Percentiles rank a stretch among this genome's conserved stretches.
These are phyloP conservation scores for Pulveroboletus sp. DNA, from an alignment of 768 basidiomycete species.

Conservation along the genomic window DNA sequence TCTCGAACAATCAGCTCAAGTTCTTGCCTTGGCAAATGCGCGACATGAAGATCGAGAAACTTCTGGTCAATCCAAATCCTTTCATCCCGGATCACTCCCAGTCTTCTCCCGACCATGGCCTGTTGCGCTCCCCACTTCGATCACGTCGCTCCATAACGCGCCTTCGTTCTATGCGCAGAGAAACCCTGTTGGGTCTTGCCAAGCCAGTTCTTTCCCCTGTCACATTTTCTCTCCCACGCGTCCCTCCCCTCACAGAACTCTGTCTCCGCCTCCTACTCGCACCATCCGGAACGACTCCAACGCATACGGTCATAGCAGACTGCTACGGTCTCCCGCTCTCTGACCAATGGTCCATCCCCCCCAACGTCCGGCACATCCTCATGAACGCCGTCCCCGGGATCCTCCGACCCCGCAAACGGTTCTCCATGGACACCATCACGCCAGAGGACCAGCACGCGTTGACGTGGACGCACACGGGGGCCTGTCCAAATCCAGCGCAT, in stretches of 20 bases:
- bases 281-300: conserved; percentile 10
- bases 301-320: conserved; percentile 16
- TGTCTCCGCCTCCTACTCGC: conserved; percentile 36
- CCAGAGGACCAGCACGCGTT: background rate
- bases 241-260: conserved; percentile 34
- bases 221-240: conserved; percentile 15
- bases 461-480: conserved; percentile 22
- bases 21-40: conserved; percentile 65
- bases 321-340: conserved; percentile 31
- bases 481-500: conserved; percentile 42
- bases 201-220: conserved; percentile 18
- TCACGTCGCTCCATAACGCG: conserved; percentile 15
- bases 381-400: conserved; percentile 26
- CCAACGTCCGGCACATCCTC: conserved; percentile 23
- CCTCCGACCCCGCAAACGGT: conserved; percentile 22
- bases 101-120: background rate
- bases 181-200: background rate
- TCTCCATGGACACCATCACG: conserved; percentile 8
- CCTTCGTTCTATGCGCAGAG: conserved; percentile 6
- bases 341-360: conserved; percentile 24
- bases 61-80: conserved; percentile 55
- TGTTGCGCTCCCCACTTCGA: background rate
- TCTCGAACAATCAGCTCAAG: conserved; percentile 52
- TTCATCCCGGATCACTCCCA: conserved; percentile 40
- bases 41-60: conserved; percentile 45